These are phyloP conservation scores for Pythium pectinolyticum DNA, from an alignment of 352 stramenopile genomes.

Conservation along the genomic window DNA sequence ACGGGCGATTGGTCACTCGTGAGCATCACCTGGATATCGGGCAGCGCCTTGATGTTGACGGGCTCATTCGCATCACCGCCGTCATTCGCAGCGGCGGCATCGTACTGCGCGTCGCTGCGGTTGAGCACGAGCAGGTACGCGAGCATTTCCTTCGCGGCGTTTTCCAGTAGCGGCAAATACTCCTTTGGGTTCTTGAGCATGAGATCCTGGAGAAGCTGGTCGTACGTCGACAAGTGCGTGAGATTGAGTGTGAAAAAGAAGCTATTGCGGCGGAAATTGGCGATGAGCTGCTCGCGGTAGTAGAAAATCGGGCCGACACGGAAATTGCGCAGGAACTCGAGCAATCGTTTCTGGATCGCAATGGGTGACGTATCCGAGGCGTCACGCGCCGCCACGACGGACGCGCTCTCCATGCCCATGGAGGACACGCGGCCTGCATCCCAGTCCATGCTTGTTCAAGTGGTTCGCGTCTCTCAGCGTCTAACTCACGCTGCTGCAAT, in stretches of 20 bases:
- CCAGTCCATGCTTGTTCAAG: constrained; percentile 65
- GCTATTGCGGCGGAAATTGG: constrained; percentile 74
- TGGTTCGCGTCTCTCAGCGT: not conserved
- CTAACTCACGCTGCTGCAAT: no score
- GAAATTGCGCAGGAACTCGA: constrained; percentile 89
- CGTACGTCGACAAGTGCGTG: constrained; percentile 83
- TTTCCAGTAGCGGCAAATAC: constrained; percentile 82
- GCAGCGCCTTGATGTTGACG: constrained; percentile 41
- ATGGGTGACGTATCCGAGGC: constrained; percentile 52
- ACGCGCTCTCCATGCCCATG: constrained; percentile 77
- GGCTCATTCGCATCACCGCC: constrained; percentile 23
- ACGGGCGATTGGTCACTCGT: constrained; percentile 73
- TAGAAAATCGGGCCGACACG: constrained; percentile 83
- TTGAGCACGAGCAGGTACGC: constrained; percentile 60
- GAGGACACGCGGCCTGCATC: constrained; percentile 75
- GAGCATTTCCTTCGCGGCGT: constrained; percentile 80
- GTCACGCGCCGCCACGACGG: constrained; percentile 45
- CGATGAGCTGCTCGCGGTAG: constrained; percentile 89
- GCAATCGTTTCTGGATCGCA: constrained; percentile 61
- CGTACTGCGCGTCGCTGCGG: constrained; percentile 37
- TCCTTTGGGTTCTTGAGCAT: constrained; percentile 85
- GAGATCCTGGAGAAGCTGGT: constrained; percentile 84
- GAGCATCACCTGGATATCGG: constrained; percentile 83
- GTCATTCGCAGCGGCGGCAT: constrained; percentile 11
- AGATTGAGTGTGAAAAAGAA: constrained; percentile 84